Percentiles rank a stretch among this genome's conserved stretches.
These are phyloP conservation scores for Podospora appendiculata DNA, from an alignment of 495 filamentous ascomycete species.

Conservation along the genomic window DNA sequence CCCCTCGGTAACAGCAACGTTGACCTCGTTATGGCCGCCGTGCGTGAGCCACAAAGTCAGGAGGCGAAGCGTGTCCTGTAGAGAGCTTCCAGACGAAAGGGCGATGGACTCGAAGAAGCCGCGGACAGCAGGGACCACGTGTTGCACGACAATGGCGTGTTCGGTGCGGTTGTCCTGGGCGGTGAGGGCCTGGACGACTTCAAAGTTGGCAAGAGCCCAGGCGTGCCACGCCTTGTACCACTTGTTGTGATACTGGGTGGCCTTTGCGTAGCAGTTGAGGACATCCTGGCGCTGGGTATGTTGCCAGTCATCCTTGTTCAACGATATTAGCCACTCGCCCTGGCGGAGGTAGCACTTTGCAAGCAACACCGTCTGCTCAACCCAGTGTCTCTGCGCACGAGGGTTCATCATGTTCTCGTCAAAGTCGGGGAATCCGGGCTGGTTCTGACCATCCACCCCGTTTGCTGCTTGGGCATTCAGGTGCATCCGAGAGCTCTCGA, in stretches of 20 bases:
- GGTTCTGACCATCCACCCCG: constrained; percentile 38
- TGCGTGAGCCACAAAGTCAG: constrained; percentile 95
- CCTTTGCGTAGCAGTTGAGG: constrained; percentile 76
- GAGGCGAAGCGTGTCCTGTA: constrained; percentile 90
- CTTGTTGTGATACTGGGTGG: constrained; percentile 81
- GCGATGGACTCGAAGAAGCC: constrained; percentile 96
- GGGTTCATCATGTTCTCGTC: constrained; percentile 35
- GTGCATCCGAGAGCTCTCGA: constrained; percentile 47
- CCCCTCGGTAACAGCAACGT: constrained; percentile 76
- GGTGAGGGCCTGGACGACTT: constrained; percentile 79
- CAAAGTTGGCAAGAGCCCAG: constrained; percentile 98
- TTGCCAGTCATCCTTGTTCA: constrained; percentile 81
- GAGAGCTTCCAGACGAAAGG: constrained; percentile 78
- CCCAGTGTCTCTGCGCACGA: constrained; percentile 37
- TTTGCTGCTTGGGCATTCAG: constrained; percentile 49
- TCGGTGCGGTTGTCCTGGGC: constrained; percentile 49
- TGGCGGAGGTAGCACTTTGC: constrained; percentile 93
- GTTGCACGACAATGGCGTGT: constrained; percentile 54
- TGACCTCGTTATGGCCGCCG: constrained; percentile 82
- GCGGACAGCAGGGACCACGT: constrained; percentile 87
- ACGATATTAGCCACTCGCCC: constrained; percentile 84
- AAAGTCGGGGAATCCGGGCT: constrained; percentile 55
- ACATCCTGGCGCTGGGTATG: constrained; percentile 69
- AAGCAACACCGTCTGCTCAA: constrained; percentile 66
- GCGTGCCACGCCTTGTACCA: constrained; percentile 99